Base-by-base conservation (phyloP, 2,329 filamentous ascomycete species). In the Epichloe bromicola region DNA sequence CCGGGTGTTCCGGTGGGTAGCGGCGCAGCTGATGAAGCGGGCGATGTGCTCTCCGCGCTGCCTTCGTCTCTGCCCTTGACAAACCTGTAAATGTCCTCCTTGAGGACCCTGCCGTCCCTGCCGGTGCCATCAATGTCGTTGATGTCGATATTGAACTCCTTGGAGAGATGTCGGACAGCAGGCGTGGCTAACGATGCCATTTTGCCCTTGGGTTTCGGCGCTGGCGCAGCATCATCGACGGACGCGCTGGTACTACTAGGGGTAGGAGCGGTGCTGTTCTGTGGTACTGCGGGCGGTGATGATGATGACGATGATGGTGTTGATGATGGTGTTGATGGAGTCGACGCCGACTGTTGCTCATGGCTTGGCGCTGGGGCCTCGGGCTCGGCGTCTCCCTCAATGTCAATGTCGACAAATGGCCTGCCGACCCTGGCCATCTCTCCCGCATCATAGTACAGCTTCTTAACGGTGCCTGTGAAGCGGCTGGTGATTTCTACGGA, bases 391-490 rank as follows among this genome's bases (percentile, higher is more conserved):
- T 83, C 84, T 53, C 86, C 86, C 61, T 88, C 81, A 57, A 96
- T 90, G 66, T 97, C 91, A 55, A 97, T 96, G 63, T 97, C 91
- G 57, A 95, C 85, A 62, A 96, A 82, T 14, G 90, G 85, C 79
- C 93, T 90, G 58, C 93, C 93, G 26, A 96, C 94, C 63, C 88
- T 88, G 48, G 91, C 91, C 79, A 96, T 95, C 59, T 97, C 93
- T 57, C 95, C 93, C 34, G 89, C 84, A 56, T 96, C 89, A 67
- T 95, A 97, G 70, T 97, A 82, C 43, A 98, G 75, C 71, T 90
- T 97, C 74, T 95, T 96, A 59, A 98, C 91, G 1, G 96, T 85
- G 20, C 93, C 93, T 52, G 90, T 83, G 67, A 95, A 98, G 50
- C 93, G 84, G 61, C 90, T 96, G 39, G 93, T 97, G 60, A 98